phyloP scores from a whole-genome alignment of 305 asterid genomes.

The Euphrasia arctica region DNA sequence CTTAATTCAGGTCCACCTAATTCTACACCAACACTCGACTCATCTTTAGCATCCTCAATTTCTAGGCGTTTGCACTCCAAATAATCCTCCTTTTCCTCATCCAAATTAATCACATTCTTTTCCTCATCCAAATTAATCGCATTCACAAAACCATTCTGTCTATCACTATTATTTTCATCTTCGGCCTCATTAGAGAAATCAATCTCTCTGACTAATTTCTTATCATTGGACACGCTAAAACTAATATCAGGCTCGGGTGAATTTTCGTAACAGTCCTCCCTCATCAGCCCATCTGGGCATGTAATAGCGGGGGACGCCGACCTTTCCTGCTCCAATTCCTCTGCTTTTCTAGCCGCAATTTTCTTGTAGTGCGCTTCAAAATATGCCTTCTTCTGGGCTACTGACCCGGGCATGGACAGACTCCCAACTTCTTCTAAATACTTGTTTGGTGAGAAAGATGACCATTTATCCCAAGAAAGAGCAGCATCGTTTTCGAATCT shows the following conservation, averaged over 20 bases:
- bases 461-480: slow-evolving; percentile 97
- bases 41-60: slow-evolving; percentile 28
- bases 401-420: slow-evolving; percentile 89
- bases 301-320: slow-evolving; percentile 25
- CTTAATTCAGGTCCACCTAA: slow-evolving; percentile 22
- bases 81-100: slow-evolving; percentile 35
- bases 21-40: slow-evolving; percentile 23
- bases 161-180: slow-evolving; percentile 25
- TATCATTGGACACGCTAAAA: slow-evolving; percentile 29
- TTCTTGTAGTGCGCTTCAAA: slow-evolving; percentile 94
- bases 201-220: slow-evolving; percentile 33
- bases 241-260: slow-evolving; percentile 31
- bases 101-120: slow-evolving; percentile 21
- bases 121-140: slow-evolving; percentile 28
- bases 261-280: slow-evolving; percentile 26
- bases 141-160: background rate
- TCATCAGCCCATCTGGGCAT: slow-evolving; percentile 31
- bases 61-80: background rate
- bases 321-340: slow-evolving; percentile 64
- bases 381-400: slow-evolving; percentile 90
- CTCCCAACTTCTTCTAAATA: slow-evolving; percentile 91
- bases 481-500: slow-evolving; percentile 77
- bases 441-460: slow-evolving; percentile 87
- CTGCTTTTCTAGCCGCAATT: slow-evolving; percentile 80
- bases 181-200: slow-evolving; percentile 26